phyloP scores from a whole-genome alignment of 192 early-diverging fungal species.

The Mortierella hygrophila region DNA sequence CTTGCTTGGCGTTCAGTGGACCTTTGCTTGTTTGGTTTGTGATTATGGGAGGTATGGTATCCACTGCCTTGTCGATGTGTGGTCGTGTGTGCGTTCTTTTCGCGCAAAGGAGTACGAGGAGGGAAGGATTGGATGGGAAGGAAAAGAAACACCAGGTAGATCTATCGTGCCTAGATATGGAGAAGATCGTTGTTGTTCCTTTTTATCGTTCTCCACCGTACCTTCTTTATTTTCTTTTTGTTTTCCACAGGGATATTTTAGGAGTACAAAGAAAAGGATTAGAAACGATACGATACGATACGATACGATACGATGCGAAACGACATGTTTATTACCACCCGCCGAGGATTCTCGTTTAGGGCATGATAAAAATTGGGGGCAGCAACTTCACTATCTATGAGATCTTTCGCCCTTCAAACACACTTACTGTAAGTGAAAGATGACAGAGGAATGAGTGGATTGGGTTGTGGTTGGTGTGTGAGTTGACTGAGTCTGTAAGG shows the following conservation, averaged over 20 bases:
- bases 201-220: background rate
- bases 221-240: background rate
- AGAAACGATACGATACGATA: background rate
- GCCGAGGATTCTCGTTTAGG: background rate
- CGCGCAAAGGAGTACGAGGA: background rate
- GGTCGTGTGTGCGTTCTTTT: background rate
- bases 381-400: too few species aligned
- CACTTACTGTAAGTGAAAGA: too few species aligned
- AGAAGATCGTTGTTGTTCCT: background rate
- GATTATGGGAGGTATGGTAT: background rate
- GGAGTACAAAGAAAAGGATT: background rate
- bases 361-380: background rate
- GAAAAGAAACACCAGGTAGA: background rate
- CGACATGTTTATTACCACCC: background rate
- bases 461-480: background rate
- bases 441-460: background rate
- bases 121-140: background rate
- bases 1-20: background rate
- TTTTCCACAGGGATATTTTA: background rate
- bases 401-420: too few species aligned
- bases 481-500: background rate
- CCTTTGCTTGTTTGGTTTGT: background rate
- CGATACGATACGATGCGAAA: background rate
- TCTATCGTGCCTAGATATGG: slow-evolving; percentile 4
- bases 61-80: background rate